Base-by-base conservation (phyloP, 2,329 filamentous ascomycete species). In the Colletotrichum falcatum region DNA sequence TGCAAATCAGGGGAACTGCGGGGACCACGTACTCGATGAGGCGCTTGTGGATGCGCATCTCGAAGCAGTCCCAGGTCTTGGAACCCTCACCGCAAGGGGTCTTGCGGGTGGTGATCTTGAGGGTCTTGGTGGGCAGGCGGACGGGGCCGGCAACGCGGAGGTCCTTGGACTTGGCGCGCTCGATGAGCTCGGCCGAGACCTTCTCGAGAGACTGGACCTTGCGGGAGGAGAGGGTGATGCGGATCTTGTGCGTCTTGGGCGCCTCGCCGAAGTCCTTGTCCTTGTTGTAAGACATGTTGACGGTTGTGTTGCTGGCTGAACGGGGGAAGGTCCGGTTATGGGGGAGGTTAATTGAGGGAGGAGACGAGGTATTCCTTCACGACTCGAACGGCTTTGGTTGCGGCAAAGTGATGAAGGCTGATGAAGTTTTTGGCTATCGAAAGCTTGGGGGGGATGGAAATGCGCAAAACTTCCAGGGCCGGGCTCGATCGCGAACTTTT, bases 41-140 rank as follows among this genome's bases (percentile, higher is more conserved):
- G 79, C 95, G 93, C 92, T 98, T 98, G 91, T 98, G 94, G 84
- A 98, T 97, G 88, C 95, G 92, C 94, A 99, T 97, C 92, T 99
- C 95, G 86, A 89, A 99, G 85, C 89, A 91, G 85, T 98, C 96
- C 96, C 96, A 99, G 82, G 96, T 99, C 94, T 99, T 99, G 86
- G 93, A 97, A 88, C 96, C 96, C 91, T 99, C 96, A 93, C 96
- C 96, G 87, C 66, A 96, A 84, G 96, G 96, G 76, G 96, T 98
- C 93, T 99, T 99, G 82, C 96, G 93, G 89, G 96, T 97, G 83
- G 93, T 94, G 89, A 97, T 91, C 90, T 96, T 94, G 81, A 98
- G 90, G 84, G 90, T 94, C 92, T 98, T 97, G 88, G 95, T 98
- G 80, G 96, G 94, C 80, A 98, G 92, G 82, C 95, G 94, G 85